Conservation (phyloP, 2,329 filamentous ascomycete species). For the Cladophialophora psammophila region DNA sequence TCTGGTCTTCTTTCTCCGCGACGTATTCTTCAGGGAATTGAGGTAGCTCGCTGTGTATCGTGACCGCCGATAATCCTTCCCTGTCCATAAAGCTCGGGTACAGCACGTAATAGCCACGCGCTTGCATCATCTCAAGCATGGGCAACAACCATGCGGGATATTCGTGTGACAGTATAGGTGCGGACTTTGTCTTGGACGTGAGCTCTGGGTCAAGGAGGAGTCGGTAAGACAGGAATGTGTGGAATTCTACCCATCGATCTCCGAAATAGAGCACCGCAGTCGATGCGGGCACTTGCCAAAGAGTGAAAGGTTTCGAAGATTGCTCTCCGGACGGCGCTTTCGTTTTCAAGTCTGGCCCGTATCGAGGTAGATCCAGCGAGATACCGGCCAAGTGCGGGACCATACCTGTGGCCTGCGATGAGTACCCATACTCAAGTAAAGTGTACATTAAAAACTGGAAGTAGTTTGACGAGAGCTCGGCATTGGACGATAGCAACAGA, state of each 20-base stretch:
- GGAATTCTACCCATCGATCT: constrained; percentile 84
- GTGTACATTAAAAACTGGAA: constrained; percentile 85
- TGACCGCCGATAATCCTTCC: constrained; percentile 66
- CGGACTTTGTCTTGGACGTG: constrained; percentile 27
- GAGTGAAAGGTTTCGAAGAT: constrained; percentile 63
- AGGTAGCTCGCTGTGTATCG: constrained; percentile 78
- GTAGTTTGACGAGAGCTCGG: constrained; percentile 79
- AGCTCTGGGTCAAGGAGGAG: constrained; percentile 49
- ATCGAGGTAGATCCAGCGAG: constrained; percentile 75
- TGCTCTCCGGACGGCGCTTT: constrained; percentile 56
- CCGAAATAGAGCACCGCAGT: constrained; percentile 84
- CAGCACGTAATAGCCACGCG: constrained; percentile 77
- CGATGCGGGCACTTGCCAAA: constrained; percentile 85
- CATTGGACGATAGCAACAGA: constrained; percentile 82
- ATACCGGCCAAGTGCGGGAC: constrained; percentile 73
- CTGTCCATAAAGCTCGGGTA: constrained; percentile 70
- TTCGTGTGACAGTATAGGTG: constrained; percentile 65
- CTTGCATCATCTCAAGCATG: constrained; percentile 75
- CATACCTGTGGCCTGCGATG: constrained; percentile 51
- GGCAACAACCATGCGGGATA: constrained; percentile 82
- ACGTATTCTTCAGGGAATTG: constrained; percentile 72
- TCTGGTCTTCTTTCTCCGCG: constrained; percentile 10
- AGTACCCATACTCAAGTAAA: constrained; percentile 79
- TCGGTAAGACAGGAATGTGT: constrained; percentile 75
- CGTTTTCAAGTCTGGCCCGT: constrained; percentile 65